phyloP scores from a whole-genome alignment of 805 yeast genomes.

The Candida rishiriensis region DNA sequence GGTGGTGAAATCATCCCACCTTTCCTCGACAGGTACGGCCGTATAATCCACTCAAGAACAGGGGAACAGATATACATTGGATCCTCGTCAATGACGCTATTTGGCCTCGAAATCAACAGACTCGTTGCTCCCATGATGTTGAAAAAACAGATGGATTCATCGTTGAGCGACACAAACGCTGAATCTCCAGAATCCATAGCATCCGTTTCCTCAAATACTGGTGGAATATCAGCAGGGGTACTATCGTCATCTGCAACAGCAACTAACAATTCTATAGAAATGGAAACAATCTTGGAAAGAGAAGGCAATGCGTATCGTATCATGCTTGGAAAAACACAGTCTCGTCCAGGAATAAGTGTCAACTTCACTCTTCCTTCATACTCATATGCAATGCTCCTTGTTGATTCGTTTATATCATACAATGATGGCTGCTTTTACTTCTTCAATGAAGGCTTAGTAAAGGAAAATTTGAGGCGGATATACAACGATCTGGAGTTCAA shows the following conservation, averaged over 20 bases:
- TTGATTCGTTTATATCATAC: constrained; percentile 72
- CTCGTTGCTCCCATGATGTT: constrained; percentile 24
- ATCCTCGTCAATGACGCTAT: constrained; percentile 76
- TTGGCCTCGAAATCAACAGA: constrained; percentile 72
- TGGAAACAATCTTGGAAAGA: constrained; percentile 59
- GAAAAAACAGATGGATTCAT: neutral
- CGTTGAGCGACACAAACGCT: neutral
- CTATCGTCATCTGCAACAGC: too few relatives aligned
- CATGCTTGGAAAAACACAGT: constrained; percentile 61
- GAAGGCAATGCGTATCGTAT: constrained; percentile 76
- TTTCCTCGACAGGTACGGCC: constrained; percentile 65
- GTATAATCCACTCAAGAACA: constrained; percentile 67
- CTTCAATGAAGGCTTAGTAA: constrained; percentile 76
- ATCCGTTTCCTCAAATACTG: neutral
- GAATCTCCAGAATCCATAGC: constrained; percentile 13
- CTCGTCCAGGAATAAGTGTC: constrained; percentile 63
- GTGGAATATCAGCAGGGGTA: too few relatives aligned
- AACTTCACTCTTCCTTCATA: constrained; percentile 73
- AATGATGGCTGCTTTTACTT: constrained; percentile 84
- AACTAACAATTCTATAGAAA: neutral
- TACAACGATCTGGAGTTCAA: constrained; percentile 44
- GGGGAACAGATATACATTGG: constrained; percentile 77
- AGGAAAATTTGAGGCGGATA: constrained; percentile 57
- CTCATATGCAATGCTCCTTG: constrained; percentile 67
- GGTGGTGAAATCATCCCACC: constrained; percentile 60